Conservation (phyloP, 2,329 filamentous ascomycete genomes). For the Lasiodiplodia sp. region DNA sequence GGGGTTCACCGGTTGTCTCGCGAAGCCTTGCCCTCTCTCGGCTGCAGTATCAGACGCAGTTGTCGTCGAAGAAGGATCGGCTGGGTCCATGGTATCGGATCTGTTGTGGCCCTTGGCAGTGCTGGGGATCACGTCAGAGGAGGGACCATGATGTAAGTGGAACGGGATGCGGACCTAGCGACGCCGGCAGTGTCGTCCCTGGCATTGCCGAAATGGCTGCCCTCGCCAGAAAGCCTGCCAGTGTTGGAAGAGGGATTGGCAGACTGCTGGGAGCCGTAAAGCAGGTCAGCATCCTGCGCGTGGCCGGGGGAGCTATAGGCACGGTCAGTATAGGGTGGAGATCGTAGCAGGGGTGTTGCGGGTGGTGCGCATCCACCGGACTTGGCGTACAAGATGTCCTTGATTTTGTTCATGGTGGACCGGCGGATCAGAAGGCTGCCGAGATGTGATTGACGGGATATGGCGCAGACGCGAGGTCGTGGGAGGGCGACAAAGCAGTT, state of each 20-base stretch:
- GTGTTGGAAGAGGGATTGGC: slow-evolving; percentile 6
- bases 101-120: not conserved
- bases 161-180: not conserved
- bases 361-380: not conserved
- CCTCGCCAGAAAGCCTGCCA: slow-evolving; percentile 34
- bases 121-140: not conserved
- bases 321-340: slow-evolving; percentile 5
- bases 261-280: slow-evolving; percentile 36
- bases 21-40: not conserved
- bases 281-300: slow-evolving; percentile 46
- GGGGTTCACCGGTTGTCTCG: not conserved
- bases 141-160: not conserved
- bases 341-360: not conserved
- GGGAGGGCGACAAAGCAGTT: not conserved
- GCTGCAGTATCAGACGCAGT: not conserved
- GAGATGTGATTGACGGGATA: not conserved
- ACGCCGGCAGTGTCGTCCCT: not conserved
- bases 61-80: not conserved
- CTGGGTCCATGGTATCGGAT: not conserved
- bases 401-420: slow-evolving; percentile 53
- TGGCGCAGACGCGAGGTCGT: not conserved
- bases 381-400: slow-evolving; percentile 50
- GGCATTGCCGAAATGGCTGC: slow-evolving; percentile 33
- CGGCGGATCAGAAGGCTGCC: not conserved
- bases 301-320: slow-evolving; percentile 38